phyloP scores from a whole-genome alignment of 148 eudicot genomes.

The Silene uniflora region DNA sequence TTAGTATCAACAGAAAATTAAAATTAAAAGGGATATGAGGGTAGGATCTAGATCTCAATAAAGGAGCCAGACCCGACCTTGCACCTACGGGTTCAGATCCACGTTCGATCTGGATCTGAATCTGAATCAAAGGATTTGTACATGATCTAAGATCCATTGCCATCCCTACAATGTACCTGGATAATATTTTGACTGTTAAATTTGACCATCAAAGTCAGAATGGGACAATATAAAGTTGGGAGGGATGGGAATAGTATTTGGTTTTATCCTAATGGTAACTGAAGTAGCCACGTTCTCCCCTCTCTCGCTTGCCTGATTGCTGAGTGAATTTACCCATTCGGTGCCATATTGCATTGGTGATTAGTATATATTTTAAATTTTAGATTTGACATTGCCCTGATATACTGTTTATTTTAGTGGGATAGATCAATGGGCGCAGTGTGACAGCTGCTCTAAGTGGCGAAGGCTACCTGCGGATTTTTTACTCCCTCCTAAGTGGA shows the following conservation, averaged over 20 bases:
- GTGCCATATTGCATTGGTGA: not conserved
- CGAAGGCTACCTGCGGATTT: slow-evolving; percentile 61
- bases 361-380: not conserved
- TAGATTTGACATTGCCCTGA: slow-evolving; percentile 11
- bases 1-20: too few species aligned
- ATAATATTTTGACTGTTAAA: not conserved
- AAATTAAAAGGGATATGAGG: too few species aligned
- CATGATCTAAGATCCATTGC: too few species aligned
- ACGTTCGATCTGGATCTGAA: too few species aligned
- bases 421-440: slow-evolving; percentile 73
- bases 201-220: not conserved
- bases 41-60: too few species aligned
- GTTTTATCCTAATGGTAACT: not conserved
- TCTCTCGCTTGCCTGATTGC: not conserved
- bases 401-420: slow-evolving; percentile 34
- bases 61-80: too few species aligned
- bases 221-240: not conserved
- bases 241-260: not conserved
- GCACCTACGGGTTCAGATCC: too few species aligned
- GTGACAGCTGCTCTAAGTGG: slow-evolving; percentile 74
- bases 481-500: slow-evolving; percentile 74
- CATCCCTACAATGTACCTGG: not conserved
- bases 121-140: too few species aligned
- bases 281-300: not conserved
- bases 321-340: not conserved